These are phyloP conservation scores for Aspergillus neoniger DNA, from an alignment of 2,329 filamentous ascomycete species.

Conservation along the genomic window DNA sequence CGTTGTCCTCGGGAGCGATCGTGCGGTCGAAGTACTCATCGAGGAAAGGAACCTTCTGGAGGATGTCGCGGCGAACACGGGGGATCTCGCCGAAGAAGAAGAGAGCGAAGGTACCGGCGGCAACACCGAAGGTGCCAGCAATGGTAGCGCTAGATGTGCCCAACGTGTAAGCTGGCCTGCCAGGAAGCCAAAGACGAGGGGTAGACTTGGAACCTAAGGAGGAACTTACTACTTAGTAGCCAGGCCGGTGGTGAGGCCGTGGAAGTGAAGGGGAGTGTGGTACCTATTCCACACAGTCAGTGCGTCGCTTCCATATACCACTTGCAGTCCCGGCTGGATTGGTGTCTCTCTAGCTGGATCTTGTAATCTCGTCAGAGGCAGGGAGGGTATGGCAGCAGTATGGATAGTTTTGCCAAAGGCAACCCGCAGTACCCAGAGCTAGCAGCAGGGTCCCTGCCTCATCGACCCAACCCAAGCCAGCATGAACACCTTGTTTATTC, in stretches of 20 bases:
- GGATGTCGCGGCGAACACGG: conserved; percentile 62
- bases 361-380: not conserved
- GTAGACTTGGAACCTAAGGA: not conserved
- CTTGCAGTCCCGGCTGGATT: not conserved
- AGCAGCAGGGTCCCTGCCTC: not conserved
- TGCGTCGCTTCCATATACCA: not conserved
- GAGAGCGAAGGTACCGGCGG: conserved; percentile 60
- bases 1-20: conserved; percentile 65
- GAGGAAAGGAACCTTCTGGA: conserved; percentile 61
- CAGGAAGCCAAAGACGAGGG: not conserved
- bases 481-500: not conserved
- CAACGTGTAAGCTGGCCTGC: conserved; percentile 10
- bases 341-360: not conserved
- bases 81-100: conserved; percentile 68
- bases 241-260: conserved; percentile 50
- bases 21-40: conserved; percentile 59
- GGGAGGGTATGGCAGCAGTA: not conserved
- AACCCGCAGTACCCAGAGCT: not conserved
- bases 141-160: conserved; percentile 44
- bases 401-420: too few species aligned
- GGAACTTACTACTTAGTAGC: conserved; percentile 51
- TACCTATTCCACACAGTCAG: conserved; percentile 46
- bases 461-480: not conserved
- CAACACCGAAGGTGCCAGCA: conserved; percentile 58
- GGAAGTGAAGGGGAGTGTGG: conserved; percentile 50